A percentile compares a stretch with the other conserved stretches of the same genome.
phyloP scores from a whole-genome alignment of 2,329 filamentous ascomycete species.

The Aureobasidium sp. region DNA sequence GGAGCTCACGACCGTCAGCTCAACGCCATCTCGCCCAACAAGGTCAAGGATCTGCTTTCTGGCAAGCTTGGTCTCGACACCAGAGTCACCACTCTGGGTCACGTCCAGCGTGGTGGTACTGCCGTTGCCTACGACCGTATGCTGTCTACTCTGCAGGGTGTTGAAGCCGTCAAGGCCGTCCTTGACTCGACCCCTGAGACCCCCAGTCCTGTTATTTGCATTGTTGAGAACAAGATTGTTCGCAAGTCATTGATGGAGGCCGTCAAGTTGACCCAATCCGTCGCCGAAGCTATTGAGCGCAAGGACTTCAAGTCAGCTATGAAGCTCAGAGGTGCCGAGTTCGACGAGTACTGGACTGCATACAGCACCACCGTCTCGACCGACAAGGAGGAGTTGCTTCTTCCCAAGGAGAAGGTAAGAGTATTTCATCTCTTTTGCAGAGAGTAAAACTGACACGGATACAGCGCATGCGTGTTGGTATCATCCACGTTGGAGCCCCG shows the following conservation, averaged over 20 bases:
- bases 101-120: slow-evolving; percentile 91
- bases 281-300: slow-evolving; percentile 71
- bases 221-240: slow-evolving; percentile 96
- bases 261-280: slow-evolving; percentile 76
- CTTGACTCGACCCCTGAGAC: slow-evolving; percentile 83
- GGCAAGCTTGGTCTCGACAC: slow-evolving; percentile 79
- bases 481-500: slow-evolving; percentile 93
- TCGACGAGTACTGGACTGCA: slow-evolving; percentile 82
- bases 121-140: slow-evolving; percentile 93
- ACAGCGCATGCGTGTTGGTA: slow-evolving; percentile 83
- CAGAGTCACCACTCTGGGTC: slow-evolving; percentile 86
- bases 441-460: neutral
- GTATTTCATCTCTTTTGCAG: neutral
- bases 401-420: slow-evolving; percentile 65
- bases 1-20: slow-evolving; percentile 81
- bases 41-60: slow-evolving; percentile 84
- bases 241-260: slow-evolving; percentile 84
- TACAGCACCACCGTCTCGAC: slow-evolving; percentile 88
- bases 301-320: slow-evolving; percentile 87
- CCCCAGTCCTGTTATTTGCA: slow-evolving; percentile 89
- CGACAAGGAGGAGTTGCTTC: slow-evolving; percentile 59
- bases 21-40: slow-evolving; percentile 71
- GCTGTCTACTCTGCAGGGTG: slow-evolving; percentile 85
- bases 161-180: slow-evolving; percentile 88
- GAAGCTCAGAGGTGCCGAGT: slow-evolving; percentile 83